Evolutionary conservation across 2,329 filamentous ascomycete species (phyloP).

Genomic region (Cladosporium sp.): DNA sequence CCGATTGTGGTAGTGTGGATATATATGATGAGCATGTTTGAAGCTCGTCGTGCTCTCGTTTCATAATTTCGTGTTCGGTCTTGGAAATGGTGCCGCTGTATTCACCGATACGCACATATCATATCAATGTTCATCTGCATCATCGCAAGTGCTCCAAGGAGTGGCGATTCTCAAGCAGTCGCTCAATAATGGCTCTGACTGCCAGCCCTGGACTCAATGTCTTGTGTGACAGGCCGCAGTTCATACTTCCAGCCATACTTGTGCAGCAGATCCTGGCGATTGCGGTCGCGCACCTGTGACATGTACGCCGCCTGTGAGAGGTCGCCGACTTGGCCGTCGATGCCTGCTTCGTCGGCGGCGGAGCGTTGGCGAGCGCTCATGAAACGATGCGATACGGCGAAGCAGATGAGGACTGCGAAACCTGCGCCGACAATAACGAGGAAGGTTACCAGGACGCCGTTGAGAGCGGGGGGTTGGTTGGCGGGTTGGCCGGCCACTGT

Average conservation of each 20-base stretch:
- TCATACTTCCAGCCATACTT: slow-evolving; percentile 13
- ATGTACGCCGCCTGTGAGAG: slow-evolving; percentile 10
- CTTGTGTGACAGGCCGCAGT: slow-evolving; percentile 3
- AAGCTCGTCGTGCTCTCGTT: background rate
- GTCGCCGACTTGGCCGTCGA: slow-evolving; percentile 3
- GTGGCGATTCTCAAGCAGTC: background rate
- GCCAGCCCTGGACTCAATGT: slow-evolving; percentile 4
- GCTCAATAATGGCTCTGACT: slow-evolving; percentile 12
- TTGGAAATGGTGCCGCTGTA: background rate
- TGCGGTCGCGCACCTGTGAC: slow-evolving; percentile 10
- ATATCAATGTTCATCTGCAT: background rate
- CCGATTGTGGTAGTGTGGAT: too few species aligned
- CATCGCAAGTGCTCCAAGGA: background rate
- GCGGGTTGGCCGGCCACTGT: slow-evolving; percentile 10
- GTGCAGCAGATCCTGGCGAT: slow-evolving; percentile 10
- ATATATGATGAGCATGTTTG: too few species aligned
- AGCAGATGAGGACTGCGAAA: slow-evolving; percentile 53
- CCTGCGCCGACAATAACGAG: slow-evolving; percentile 49
- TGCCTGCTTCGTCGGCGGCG: background rate
- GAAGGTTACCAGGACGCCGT: slow-evolving; percentile 13
- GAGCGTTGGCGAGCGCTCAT: background rate
- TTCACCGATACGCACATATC: background rate
- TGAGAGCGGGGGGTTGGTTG: slow-evolving; percentile 10
- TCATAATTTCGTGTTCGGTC: background rate
- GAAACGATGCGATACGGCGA: slow-evolving; percentile 11